Conservation (phyloP, 208 protist genomes). For the Leishmania lainsoni region DNA sequence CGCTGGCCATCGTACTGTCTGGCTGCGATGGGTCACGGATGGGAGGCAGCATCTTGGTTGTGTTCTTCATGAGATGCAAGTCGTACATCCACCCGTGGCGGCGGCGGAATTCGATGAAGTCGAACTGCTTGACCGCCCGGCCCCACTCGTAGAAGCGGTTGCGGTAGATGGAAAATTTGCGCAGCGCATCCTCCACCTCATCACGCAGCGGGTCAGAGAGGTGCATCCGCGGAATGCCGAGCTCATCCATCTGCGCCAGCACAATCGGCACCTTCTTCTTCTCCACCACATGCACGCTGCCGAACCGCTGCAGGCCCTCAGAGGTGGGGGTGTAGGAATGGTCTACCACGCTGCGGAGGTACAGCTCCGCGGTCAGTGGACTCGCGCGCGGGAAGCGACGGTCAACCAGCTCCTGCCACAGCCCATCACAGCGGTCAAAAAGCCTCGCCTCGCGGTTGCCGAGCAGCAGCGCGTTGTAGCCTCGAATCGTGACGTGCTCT, state of each 20-base stretch:
- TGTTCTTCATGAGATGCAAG: conserved; percentile 83
- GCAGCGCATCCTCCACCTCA: conserved; percentile 88
- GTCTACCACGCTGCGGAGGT: conserved; percentile 88
- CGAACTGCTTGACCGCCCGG: conserved; percentile 89
- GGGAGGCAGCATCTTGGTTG: conserved; percentile 63
- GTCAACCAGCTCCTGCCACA: conserved; percentile 88
- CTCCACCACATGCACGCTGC: conserved; percentile 79
- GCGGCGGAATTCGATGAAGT: conserved; percentile 90
- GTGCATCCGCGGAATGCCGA: conserved; percentile 81
- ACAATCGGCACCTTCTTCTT: conserved; percentile 91
- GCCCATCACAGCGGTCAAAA: conserved; percentile 74
- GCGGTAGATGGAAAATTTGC: conserved; percentile 78
- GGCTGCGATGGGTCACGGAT: conserved; percentile 67
- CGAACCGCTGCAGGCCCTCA: conserved; percentile 71
- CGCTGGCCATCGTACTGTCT: conserved; percentile 55
- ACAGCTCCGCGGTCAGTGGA: conserved; percentile 74
- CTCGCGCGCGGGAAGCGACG: conserved; percentile 81
- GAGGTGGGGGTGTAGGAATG: conserved; percentile 83
- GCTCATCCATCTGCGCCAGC: conserved; percentile 78
- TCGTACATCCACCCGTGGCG: conserved; percentile 91
- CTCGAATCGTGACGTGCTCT: conserved; percentile 59
- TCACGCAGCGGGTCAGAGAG: conserved; percentile 82
- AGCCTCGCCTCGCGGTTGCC: conserved; percentile 73
- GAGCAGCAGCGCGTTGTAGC: conserved; percentile 83
- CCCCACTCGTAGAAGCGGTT: conserved; percentile 89